Evolutionary conservation across 805 yeast genomes (phyloP).

Genomic region (Ogataea chonburiensis): DNA sequence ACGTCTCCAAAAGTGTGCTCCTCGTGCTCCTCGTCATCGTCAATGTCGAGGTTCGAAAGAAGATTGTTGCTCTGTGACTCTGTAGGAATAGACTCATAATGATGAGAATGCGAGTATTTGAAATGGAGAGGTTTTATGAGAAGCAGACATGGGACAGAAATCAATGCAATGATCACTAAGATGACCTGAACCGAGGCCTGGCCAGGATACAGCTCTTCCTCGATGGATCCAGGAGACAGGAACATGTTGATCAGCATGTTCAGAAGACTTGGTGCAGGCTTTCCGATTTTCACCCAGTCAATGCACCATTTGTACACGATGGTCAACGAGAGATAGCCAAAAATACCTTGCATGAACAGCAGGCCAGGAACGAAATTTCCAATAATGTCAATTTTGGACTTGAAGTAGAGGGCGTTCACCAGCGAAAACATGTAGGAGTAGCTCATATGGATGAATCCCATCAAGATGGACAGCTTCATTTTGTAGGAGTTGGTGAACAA

Average conservation of each 20-base stretch:
- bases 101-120: slow-evolving; percentile 49
- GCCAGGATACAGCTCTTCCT: slow-evolving; percentile 75
- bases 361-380: slow-evolving; percentile 96
- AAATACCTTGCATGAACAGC: slow-evolving; percentile 92
- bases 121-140: slow-evolving; percentile 72
- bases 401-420: slow-evolving; percentile 70
- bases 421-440: slow-evolving; percentile 84
- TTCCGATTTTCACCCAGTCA: slow-evolving; percentile 78
- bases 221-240: slow-evolving; percentile 85
- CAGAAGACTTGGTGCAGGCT: slow-evolving; percentile 87
- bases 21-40: slow-evolving; percentile 52
- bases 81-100: slow-evolving; percentile 43
- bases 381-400: slow-evolving; percentile 72
- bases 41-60: slow-evolving; percentile 35
- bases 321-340: slow-evolving; percentile 84
- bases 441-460: slow-evolving; percentile 95
- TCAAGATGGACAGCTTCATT: slow-evolving; percentile 91
- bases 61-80: slow-evolving; percentile 33
- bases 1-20: slow-evolving; percentile 85
- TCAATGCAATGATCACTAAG: slow-evolving; percentile 70
- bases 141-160: slow-evolving; percentile 91
- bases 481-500: slow-evolving; percentile 93
- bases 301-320: slow-evolving; percentile 93
- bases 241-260: slow-evolving; percentile 97
- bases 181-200: slow-evolving; percentile 75